Evolutionary conservation across 2,329 filamentous ascomycete genomes (phyloP).

Genomic region (Colletotrichum sansevieriae): DNA sequence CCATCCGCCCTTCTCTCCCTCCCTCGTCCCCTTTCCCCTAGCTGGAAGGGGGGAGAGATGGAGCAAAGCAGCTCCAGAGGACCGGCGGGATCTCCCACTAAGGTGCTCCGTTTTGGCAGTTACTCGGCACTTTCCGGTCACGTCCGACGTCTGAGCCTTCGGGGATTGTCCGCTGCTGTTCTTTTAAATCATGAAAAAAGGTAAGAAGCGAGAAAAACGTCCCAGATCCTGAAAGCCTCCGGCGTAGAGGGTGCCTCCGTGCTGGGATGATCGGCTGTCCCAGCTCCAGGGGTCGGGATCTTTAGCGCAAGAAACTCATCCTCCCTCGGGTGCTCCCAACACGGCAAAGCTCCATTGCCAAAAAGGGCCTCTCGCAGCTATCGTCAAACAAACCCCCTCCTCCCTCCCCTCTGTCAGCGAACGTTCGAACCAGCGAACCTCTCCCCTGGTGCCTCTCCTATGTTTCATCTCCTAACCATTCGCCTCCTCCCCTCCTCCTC

Average conservation of each 20-base stretch:
- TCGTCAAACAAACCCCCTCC: no score
- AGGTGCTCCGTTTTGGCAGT: slow-evolving; percentile 27
- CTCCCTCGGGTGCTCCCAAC: background rate
- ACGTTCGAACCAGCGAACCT: slow-evolving; percentile 16
- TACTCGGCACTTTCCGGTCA: slow-evolving; percentile 39
- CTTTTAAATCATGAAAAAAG: slow-evolving; percentile 15
- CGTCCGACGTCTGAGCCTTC: slow-evolving; percentile 22
- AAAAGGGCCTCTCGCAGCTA: background rate
- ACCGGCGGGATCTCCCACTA: slow-evolving; percentile 12
- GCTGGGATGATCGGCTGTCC: background rate
- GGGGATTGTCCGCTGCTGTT: slow-evolving; percentile 22
- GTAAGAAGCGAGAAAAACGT: background rate
- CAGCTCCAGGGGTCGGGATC: slow-evolving; percentile 9
- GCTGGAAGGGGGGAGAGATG: background rate
- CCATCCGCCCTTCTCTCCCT: background rate
- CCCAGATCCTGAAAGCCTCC: slow-evolving; percentile 35
- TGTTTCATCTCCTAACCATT: slow-evolving; percentile 11
- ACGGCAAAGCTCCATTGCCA: slow-evolving; percentile 5
- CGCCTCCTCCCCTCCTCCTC: background rate
- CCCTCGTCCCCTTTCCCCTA: background rate
- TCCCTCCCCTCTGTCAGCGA: background rate
- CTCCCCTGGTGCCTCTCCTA: slow-evolving; percentile 16
- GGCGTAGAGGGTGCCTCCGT: background rate
- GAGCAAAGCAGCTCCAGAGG: background rate
- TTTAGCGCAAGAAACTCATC: background rate